phyloP scores from a whole-genome alignment of 805 yeast genomes.

The Saitoella complicata region DNA sequence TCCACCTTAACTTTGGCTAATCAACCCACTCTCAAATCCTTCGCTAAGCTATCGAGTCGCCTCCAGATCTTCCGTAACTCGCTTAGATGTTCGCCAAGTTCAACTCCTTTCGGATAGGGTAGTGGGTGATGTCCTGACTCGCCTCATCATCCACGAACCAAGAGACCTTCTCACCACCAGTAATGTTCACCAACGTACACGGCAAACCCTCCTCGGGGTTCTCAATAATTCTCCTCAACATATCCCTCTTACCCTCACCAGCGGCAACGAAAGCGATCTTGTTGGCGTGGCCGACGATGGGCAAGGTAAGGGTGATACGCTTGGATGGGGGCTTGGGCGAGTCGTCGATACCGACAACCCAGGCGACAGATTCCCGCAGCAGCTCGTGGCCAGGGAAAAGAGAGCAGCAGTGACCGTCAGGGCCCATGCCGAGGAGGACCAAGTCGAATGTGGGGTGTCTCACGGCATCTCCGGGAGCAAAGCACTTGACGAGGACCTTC shows the following conservation, averaged over 20 bases:
- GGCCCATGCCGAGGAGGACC: slow-evolving; percentile 88
- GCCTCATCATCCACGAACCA: slow-evolving; percentile 98
- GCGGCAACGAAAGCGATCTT: slow-evolving; percentile 89
- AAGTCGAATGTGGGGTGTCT: slow-evolving; percentile 90
- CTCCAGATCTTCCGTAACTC: no score
- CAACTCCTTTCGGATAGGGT: no score
- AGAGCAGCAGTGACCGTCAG: slow-evolving; percentile 97
- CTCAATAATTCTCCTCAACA: slow-evolving; percentile 81
- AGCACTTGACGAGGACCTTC: slow-evolving; percentile 66
- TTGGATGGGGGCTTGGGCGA: slow-evolving; percentile 80
- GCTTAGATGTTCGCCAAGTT: no score
- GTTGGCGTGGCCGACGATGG: slow-evolving; percentile 77
- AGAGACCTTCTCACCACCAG: slow-evolving; percentile 89
- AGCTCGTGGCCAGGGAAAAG: slow-evolving; percentile 84
- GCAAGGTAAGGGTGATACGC: slow-evolving; percentile 80
- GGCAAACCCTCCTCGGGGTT: slow-evolving; percentile 95
- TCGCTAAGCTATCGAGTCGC: no score
- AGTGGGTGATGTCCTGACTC: not conserved
- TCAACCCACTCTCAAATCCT: no score
- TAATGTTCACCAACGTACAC: slow-evolving; percentile 80
- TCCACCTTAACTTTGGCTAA: no score
- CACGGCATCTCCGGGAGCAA: slow-evolving; percentile 72
- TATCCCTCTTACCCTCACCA: slow-evolving; percentile 89
- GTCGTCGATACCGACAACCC: slow-evolving; percentile 85
- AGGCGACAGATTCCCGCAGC: slow-evolving; percentile 75